These are phyloP conservation scores for Pseudocercospora crystallina DNA, from an alignment of 2,329 filamentous ascomycete genomes.

Conservation along the genomic window DNA sequence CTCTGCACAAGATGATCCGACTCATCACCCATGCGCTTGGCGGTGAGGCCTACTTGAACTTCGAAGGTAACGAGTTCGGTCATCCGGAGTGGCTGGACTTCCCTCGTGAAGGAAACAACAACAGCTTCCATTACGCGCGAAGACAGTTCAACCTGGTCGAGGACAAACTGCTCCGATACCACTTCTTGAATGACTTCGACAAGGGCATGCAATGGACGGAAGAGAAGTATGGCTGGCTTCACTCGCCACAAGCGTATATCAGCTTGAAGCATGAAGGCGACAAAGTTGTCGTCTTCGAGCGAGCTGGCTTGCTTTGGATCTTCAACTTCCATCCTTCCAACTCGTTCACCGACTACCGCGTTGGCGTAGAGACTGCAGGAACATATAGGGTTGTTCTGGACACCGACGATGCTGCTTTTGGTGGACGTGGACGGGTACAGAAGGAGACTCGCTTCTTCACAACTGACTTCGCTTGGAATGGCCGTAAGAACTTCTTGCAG, in stretches of 20 bases:
- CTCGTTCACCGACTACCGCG: constrained; percentile 88
- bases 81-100: constrained; percentile 99
- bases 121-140: constrained; percentile 51
- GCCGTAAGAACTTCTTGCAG: constrained; percentile 84
- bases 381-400: constrained; percentile 87
- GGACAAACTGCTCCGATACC: constrained; percentile 80
- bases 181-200: constrained; percentile 92
- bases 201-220: constrained; percentile 85
- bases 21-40: constrained; percentile 87
- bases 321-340: constrained; percentile 91
- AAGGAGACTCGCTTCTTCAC: constrained; percentile 88
- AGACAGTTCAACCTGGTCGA: constrained; percentile 92
- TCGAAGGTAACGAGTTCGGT: constrained; percentile 97
- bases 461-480: constrained; percentile 86
- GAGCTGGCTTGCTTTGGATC: constrained; percentile 83
- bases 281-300: constrained; percentile 94
- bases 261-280: constrained; percentile 90
- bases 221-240: constrained; percentile 87
- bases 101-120: constrained; percentile 70
- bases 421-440: constrained; percentile 75
- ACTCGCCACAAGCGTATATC: constrained; percentile 81
- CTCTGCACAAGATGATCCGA: constrained; percentile 96
- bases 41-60: constrained; percentile 96
- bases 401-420: constrained; percentile 73
- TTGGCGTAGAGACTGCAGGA: constrained; percentile 80